Evolutionary conservation across 2,329 filamentous ascomycete genomes (phyloP), one percentile per base, ranked within the genome.

Genomic region (Fusarium sp.): DNA sequence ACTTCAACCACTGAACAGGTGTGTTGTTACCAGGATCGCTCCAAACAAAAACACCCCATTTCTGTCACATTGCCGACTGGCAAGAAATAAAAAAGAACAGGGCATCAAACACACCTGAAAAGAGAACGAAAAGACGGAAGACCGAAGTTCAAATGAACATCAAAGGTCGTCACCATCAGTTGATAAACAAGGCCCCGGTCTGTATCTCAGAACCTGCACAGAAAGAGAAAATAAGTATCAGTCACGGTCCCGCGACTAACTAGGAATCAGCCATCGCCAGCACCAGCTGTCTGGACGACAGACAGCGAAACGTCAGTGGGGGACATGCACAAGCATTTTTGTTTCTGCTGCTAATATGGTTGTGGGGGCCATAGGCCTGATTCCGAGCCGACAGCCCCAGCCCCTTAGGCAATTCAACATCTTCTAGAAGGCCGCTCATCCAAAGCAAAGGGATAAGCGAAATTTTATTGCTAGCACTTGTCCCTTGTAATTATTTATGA

Each of bases 391-490:
- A 52, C 69, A 71, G 39, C 18, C 46, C 46, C 15, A n/a, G 46
- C 46, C 33, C 33, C 29, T 33, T 49, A 22, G 15, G 46, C 29
- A 49, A 17, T 33, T 33, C n/a, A 33, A 60, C 27, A 52, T 50
- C 31, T 76, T 76, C 73, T 73, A 76, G 75, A 75, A 76, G 45
- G 35, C 35, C 39, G 13, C 42, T 54, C 22, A 22, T 25, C 27
- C 31, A 36, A 68, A 49, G 33, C 38, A 41, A 41, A 18, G 27
- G 20, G 25, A 25, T 20, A 62, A 55, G 39, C 29, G n/a, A 63
- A 50, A 41, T 44, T 50, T 44, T 45, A 25, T 47, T 53, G 17
- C 15, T 41, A 27, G 10, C 14, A 18, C 27, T 11, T 42, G 25
- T 22, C 36, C 45, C 38, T 33, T 22, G 17, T 20, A 31, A 12